Percentiles rank a stretch among this genome's conserved stretches.
These are phyloP conservation scores for Yamadazyma philogaea DNA, from an alignment of 805 yeast species.

Conservation along the genomic window DNA sequence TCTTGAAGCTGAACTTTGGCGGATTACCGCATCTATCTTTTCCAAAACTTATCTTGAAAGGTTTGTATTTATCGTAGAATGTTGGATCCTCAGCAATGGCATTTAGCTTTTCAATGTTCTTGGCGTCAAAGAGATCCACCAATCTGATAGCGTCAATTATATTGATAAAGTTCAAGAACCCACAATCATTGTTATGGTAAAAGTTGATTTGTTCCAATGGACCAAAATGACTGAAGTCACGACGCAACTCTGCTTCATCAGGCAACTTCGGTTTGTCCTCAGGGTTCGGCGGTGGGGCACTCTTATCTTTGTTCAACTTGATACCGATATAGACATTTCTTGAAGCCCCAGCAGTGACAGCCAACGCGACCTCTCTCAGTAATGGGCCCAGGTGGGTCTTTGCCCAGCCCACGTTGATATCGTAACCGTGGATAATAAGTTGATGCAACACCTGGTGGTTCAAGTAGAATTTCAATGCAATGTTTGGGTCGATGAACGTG, in stretches of 20 bases:
- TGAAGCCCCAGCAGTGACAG: conserved; percentile 71
- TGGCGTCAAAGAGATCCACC: conserved; percentile 53
- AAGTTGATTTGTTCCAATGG: conserved; percentile 74
- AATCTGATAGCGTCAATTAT: conserved; percentile 62
- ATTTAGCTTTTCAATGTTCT: conserved; percentile 30
- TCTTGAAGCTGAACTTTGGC: conserved; percentile 50
- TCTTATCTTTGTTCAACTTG: conserved; percentile 27
- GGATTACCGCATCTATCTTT: conserved; percentile 81
- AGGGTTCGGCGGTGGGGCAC: conserved; percentile 12
- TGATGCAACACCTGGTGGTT: conserved; percentile 55
- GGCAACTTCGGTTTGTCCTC: conserved; percentile 25
- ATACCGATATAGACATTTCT: conserved; percentile 75
- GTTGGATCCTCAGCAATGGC: conserved; percentile 28
- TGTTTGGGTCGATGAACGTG: conserved; percentile 60
- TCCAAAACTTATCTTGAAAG: conserved; percentile 64
- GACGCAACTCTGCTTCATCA: conserved; percentile 46
- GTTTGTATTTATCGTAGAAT: conserved; percentile 44
- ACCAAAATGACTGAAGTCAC: conserved; percentile 64
- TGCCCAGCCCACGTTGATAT: conserved; percentile 69
- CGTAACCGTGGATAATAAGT: conserved; percentile 58
- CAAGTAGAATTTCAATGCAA: conserved; percentile 66
- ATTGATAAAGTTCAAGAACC: conserved; percentile 67
- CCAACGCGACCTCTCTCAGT: conserved; percentile 51
- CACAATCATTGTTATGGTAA: conserved; percentile 67
- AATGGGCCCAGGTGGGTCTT: conserved; percentile 64